Percentiles rank a stretch among this genome's conserved stretches.
phyloP scores from a whole-genome alignment of 78 protist genomes.

The Cavenderia fasciculata region DNA sequence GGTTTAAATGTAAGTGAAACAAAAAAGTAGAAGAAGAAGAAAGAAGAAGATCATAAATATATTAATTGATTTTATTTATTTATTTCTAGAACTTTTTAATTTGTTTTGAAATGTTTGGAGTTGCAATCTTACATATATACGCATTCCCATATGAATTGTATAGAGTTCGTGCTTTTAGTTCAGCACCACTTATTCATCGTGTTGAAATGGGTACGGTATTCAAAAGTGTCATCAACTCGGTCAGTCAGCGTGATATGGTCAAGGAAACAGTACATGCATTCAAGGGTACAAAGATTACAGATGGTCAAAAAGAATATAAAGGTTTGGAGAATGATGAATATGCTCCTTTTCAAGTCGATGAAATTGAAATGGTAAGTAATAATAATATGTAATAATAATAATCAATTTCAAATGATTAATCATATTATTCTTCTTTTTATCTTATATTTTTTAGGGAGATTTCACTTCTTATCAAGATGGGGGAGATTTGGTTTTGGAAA shows the following conservation, averaged over 20 bases:
- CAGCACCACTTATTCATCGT: conserved; percentile 53
- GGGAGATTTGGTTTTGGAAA: neutral
- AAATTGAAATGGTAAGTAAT: conserved; percentile 60
- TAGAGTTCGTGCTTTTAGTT: conserved; percentile 74
- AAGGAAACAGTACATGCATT: conserved; percentile 28
- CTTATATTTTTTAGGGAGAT: too few relatives aligned
- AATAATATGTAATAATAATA: too few relatives aligned
- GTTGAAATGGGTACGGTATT: conserved; percentile 69
- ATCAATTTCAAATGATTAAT: too few relatives aligned
- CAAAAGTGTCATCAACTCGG: conserved; percentile 6
- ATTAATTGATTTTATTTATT: neutral
- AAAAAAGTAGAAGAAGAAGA: neutral
- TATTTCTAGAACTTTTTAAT: conserved; percentile 19
- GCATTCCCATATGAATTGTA: conserved; percentile 73
- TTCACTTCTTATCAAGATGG: conserved; percentile 34
- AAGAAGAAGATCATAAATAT: neutral
- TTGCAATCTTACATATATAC: conserved; percentile 45
- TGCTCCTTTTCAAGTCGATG: conserved; percentile 40
- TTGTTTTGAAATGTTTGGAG: conserved; percentile 63
- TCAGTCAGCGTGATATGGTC: conserved; percentile 37
- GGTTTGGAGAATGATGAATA: conserved; percentile 44
- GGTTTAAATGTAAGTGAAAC: conserved; percentile 50
- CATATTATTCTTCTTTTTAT: too few relatives aligned
- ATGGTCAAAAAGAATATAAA: conserved; percentile 7
- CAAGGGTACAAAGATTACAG: conserved; percentile 30